phyloP scores from a whole-genome alignment of 805 yeast genomes.

The Hanseniaspora pseudoguilliermondii region DNA sequence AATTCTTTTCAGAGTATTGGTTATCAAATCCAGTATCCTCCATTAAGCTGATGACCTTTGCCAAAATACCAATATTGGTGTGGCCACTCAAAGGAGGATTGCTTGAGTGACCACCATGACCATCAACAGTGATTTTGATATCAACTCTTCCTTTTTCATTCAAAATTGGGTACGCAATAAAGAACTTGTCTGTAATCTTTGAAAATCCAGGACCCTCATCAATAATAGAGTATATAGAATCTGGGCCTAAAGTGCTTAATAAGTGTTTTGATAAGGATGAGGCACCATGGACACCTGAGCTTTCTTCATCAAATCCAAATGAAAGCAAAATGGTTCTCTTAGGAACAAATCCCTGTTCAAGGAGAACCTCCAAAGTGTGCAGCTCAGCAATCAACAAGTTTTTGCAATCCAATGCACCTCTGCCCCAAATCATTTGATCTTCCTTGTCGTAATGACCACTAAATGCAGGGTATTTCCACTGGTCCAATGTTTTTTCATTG shows the following conservation, averaged over 20 bases:
- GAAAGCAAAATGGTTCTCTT: constrained; percentile 50
- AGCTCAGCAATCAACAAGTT: constrained; percentile 51
- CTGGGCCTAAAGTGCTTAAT: constrained; percentile 42
- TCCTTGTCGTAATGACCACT: constrained; percentile 53
- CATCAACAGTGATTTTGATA: constrained; percentile 36
- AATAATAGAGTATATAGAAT: constrained; percentile 49
- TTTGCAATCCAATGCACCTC: constrained; percentile 71
- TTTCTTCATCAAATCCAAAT: constrained; percentile 74
- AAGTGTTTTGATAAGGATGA: constrained; percentile 33
- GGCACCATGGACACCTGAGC: constrained; percentile 55
- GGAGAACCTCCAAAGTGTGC: constrained; percentile 49
- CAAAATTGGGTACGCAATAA: constrained; percentile 42
- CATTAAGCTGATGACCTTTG: constrained; percentile 42
- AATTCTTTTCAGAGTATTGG: constrained; percentile 40
- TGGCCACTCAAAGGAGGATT: constrained; percentile 55
- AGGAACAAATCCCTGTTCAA: constrained; percentile 42
- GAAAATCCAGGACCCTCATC: constrained; percentile 49
- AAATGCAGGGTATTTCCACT: constrained; percentile 63
- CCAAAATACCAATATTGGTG: constrained; percentile 62
- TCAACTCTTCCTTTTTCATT: constrained; percentile 54
- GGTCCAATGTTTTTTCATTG: constrained; percentile 39
- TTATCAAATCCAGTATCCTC: constrained; percentile 44
- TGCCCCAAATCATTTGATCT: constrained; percentile 46
- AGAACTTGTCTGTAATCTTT: constrained; percentile 32
- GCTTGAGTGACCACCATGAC: constrained; percentile 73